Evolutionary conservation across 2,329 filamentous ascomycete species (phyloP), one percentile per base, ranked within the genome.

Genomic region (Xylariaceae sp.): DNA sequence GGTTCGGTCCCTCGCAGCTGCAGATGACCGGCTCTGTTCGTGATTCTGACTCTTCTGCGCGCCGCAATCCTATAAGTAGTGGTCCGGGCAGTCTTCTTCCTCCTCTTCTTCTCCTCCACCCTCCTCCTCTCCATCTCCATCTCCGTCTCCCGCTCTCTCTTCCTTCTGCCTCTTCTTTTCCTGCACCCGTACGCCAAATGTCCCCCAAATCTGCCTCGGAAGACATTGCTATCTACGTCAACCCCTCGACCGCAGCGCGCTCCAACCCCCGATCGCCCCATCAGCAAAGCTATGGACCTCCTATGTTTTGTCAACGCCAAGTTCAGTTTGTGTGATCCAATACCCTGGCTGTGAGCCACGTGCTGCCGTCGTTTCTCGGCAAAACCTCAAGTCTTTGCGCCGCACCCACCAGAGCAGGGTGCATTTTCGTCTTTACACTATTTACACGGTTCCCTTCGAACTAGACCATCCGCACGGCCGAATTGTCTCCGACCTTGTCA

Each of bases 281-380:
- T 62, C 57, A 61, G 60, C 66, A 68, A 58, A 69, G 66, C 62
- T 72, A 73, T 73, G 71, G 71, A 67, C 68, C 64, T 68, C 71
- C 64, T 61, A 62, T 67, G 60, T 62, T 62, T 64, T 59, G 58
- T 57, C 63, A 62, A 53, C 57, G 45, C 61, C 65, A 65, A 53
- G 62, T 63, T 65, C 67, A 70, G 61, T 71, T 67, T 64, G 68
- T 71, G 71, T 72, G 70, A 72, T 70, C 68, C 65, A 61, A 61
- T 60, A 62, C 58, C 63, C 53, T 50, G 68, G 64, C 64, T 69
- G 67, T 70, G 68, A 71, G 66, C 65, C 66, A 59, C 44, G 67
- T 62, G 60, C 67, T 59, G 62, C 61, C 62, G 56, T 30, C 23
- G 52, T 61, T 62, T 57, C 51, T 64, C 60, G 63, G 56, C 61